phyloP scores from a whole-genome alignment of 805 yeast species.

The Saccharomycopsis vini region DNA sequence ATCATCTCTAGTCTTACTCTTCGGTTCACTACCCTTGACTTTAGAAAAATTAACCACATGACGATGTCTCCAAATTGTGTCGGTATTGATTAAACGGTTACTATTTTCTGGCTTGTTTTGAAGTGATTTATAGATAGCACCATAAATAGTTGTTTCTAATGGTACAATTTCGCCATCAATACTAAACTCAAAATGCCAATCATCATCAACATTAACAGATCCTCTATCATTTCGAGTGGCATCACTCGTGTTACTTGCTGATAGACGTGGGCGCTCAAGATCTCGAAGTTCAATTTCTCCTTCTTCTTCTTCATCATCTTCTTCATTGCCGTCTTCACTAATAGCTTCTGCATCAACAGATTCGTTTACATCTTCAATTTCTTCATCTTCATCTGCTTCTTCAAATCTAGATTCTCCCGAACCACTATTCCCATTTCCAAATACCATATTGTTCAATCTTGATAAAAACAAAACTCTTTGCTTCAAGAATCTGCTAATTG shows the following conservation, averaged over 20 bases:
- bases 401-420: background rate
- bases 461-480: constrained; percentile 30
- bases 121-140: constrained; percentile 52
- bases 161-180: constrained; percentile 52
- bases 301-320: constrained; percentile 11
- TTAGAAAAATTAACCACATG: constrained; percentile 45
- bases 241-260: too few species aligned
- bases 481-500: constrained; percentile 40
- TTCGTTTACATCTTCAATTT: background rate
- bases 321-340: constrained; percentile 21
- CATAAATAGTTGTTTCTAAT: constrained; percentile 63
- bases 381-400: constrained; percentile 11
- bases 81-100: constrained; percentile 32
- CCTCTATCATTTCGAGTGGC: constrained; percentile 7
- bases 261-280: too few species aligned
- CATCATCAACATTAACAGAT: constrained; percentile 16
- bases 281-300: too few species aligned
- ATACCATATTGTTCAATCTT: constrained; percentile 2
- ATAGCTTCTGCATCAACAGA: constrained; percentile 20
- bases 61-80: constrained; percentile 46
- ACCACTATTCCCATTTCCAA: background rate
- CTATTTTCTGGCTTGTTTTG: constrained; percentile 28
- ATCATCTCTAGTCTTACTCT: constrained; percentile 12
- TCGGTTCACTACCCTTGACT: constrained; percentile 24
- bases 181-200: constrained; percentile 45